Conservation (phyloP, 2,329 filamentous ascomycete genomes). For the Trichophyton mentagrophytes region DNA sequence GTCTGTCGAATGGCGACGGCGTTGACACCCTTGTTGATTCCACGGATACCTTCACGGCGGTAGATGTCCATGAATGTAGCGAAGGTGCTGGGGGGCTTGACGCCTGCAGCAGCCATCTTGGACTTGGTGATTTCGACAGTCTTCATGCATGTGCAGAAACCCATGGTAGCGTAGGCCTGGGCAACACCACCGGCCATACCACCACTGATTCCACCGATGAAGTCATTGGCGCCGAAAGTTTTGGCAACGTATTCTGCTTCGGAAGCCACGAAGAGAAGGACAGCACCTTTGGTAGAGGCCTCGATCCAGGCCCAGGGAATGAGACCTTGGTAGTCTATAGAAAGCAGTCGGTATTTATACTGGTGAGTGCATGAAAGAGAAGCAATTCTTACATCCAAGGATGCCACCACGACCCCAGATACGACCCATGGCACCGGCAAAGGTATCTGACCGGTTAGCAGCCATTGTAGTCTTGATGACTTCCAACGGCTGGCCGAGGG, state of each 20-base stretch:
- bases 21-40: slow-evolving; percentile 98
- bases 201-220: slow-evolving; percentile 75
- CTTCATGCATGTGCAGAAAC: slow-evolving; percentile 99
- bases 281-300: slow-evolving; percentile 97
- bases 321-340: slow-evolving; percentile 90
- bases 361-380: background rate
- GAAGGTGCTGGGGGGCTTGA: slow-evolving; percentile 80
- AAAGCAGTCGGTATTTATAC: background rate
- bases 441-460: slow-evolving; percentile 82
- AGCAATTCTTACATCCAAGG: slow-evolving; percentile 66
- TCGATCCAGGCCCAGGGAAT: slow-evolving; percentile 99
- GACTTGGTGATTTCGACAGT: slow-evolving; percentile 99
- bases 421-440: slow-evolving; percentile 64
- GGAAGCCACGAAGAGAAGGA: slow-evolving; percentile 96
- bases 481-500: slow-evolving; percentile 75
- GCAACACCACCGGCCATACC: slow-evolving; percentile 91
- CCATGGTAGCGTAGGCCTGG: slow-evolving; percentile 98
- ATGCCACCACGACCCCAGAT: slow-evolving; percentile 91
- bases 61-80: slow-evolving; percentile 96
- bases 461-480: slow-evolving; percentile 99
- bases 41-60: slow-evolving; percentile 78
- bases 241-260: slow-evolving; percentile 95
- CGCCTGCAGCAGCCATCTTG: slow-evolving; percentile 74
- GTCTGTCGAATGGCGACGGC: slow-evolving; percentile 97
- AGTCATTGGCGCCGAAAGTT: slow-evolving; percentile 68